Conservation (phyloP, 1,139 yeast species). For the Torulaspora pretoriensis region DNA sequence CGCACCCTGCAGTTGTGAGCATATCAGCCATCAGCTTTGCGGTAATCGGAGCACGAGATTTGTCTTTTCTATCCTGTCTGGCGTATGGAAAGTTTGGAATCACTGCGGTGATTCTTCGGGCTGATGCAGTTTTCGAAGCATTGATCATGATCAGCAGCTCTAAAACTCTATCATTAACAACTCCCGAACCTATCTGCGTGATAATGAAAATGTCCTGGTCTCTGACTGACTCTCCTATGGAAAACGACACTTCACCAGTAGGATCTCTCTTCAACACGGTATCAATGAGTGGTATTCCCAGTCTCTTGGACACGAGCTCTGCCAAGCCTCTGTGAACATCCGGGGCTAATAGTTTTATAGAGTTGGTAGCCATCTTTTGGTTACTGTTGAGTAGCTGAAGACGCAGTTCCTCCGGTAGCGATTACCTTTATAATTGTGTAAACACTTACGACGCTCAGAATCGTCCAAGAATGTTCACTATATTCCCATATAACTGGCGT, state of each 20-base stretch:
- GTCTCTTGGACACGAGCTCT: conserved; percentile 68
- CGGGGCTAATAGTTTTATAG: conserved; percentile 83
- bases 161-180: conserved; percentile 81
- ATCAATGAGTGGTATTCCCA: conserved; percentile 60
- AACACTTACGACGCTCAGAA: conserved; percentile 1
- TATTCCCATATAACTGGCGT: background rate
- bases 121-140: conserved; percentile 94
- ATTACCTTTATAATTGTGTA: conserved; percentile 1
- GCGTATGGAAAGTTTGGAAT: conserved; percentile 97
- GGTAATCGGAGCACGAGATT: conserved; percentile 93
- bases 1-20: conserved; percentile 93
- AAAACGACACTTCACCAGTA: conserved; percentile 83
- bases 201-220: conserved; percentile 93
- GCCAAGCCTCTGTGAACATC: conserved; percentile 88
- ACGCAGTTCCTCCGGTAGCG: conserved; percentile 1
- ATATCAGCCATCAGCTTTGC: conserved; percentile 95
- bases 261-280: conserved; percentile 67
- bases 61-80: conserved; percentile 95
- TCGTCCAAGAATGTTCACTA: background rate
- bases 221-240: conserved; percentile 92
- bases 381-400: background rate
- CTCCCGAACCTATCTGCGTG: conserved; percentile 87
- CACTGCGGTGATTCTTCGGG: conserved; percentile 91
- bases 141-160: conserved; percentile 88
- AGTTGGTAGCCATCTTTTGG: conserved; percentile 62